Percentiles rank a stretch among this genome's conserved stretches.
Evolutionary conservation across 2,329 filamentous ascomycete genomes (phyloP).

Genomic region (Paracorniculantispora psalliotae): DNA sequence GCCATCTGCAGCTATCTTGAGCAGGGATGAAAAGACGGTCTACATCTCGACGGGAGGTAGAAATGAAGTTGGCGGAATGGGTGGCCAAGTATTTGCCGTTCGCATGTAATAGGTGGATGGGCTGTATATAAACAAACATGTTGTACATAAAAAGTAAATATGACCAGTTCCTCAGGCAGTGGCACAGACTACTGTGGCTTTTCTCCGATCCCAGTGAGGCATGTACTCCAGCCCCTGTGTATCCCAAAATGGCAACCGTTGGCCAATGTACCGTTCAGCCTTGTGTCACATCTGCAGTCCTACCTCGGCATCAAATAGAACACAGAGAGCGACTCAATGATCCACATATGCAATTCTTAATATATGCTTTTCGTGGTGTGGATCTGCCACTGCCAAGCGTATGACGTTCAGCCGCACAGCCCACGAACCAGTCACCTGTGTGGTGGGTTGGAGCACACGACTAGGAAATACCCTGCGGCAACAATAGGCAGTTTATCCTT

Average conservation of each 20-base stretch:
- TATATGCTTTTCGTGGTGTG: not conserved
- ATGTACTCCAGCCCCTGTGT: not conserved
- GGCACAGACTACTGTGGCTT: not conserved
- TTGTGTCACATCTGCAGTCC: not conserved
- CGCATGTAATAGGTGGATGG: not conserved
- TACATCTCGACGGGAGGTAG: slow-evolving; percentile 16
- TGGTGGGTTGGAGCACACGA: not conserved
- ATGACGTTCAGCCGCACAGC: not conserved
- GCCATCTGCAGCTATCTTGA: slow-evolving; percentile 16
- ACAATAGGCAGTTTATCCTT: no score
- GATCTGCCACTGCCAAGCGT: not conserved
- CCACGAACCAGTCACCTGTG: not conserved
- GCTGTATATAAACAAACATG: not conserved
- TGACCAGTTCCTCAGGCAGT: not conserved
- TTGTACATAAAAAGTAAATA: not conserved
- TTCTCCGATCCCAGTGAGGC: not conserved
- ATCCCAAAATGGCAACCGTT: not conserved
- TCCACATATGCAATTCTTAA: not conserved
- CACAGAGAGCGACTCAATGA: not conserved
- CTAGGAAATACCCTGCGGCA: no score
- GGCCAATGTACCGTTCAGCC: not conserved
- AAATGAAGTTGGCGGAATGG: not conserved
- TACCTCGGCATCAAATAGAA: not conserved
- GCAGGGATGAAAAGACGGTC: slow-evolving; percentile 16
- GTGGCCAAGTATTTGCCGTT: slow-evolving; percentile 11